Conservation (phyloP, 2,329 filamentous ascomycete species). For the Fusarium decemcellulare region DNA sequence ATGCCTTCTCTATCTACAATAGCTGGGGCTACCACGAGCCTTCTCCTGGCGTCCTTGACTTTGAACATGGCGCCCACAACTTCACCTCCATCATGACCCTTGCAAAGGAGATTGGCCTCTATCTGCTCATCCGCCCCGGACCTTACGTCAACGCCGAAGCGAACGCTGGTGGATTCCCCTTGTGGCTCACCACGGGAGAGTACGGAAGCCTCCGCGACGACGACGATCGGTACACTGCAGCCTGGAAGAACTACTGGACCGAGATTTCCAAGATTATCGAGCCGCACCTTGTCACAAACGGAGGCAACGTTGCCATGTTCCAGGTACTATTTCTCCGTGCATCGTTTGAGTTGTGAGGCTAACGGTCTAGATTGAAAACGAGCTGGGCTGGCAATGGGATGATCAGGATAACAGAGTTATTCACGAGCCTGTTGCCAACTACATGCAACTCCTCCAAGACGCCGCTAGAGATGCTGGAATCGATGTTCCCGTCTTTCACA, state of each 20-base stretch:
- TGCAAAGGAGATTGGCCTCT: constrained; percentile 62
- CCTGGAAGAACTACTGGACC: constrained; percentile 68
- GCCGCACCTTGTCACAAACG: constrained; percentile 69
- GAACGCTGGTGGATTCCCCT: constrained; percentile 72
- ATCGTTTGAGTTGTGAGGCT: not conserved
- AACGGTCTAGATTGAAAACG: constrained; percentile 64
- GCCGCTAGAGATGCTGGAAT: constrained; percentile 70
- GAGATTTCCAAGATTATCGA: constrained; percentile 65
- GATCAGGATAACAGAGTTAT: constrained; percentile 59
- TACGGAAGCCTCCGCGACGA: constrained; percentile 68
- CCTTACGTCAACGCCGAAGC: constrained; percentile 76
- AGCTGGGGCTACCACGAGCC: constrained; percentile 59
- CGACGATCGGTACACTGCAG: constrained; percentile 65
- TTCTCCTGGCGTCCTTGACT: constrained; percentile 49
- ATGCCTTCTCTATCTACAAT: constrained; percentile 59
- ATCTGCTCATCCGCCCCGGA: constrained; percentile 65
- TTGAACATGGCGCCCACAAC: constrained; percentile 57
- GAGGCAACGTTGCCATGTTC: constrained; percentile 68
- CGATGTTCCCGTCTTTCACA: constrained; percentile 69
- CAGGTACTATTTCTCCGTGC: constrained; percentile 41
- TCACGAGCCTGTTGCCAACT: constrained; percentile 63
- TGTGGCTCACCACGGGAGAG: constrained; percentile 74
- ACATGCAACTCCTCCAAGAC: constrained; percentile 71
- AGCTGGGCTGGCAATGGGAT: constrained; percentile 62
- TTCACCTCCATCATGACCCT: constrained; percentile 63